A percentile compares a stretch with the other conserved stretches of the same genome.
Evolutionary conservation across 2,329 filamentous ascomycete genomes (phyloP).

Genomic region (Diaporthe sp.): DNA sequence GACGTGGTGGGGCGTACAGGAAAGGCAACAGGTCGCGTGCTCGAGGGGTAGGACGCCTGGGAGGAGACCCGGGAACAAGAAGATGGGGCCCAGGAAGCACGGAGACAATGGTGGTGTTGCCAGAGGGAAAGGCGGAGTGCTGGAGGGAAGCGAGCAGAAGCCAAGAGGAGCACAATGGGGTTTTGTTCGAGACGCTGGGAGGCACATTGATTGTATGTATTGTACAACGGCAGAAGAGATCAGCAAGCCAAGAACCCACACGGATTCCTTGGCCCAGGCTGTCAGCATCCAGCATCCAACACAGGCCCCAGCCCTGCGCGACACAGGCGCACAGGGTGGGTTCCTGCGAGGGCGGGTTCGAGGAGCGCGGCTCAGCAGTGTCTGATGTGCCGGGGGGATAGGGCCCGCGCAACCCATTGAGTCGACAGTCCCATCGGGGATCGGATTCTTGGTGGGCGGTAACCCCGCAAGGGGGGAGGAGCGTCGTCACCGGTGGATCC

Average conservation of each 20-base stretch:
- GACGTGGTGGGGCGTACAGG: background rate
- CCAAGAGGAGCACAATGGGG: background rate
- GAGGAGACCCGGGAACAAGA: background rate
- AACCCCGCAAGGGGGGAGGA: background rate
- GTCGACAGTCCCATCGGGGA: background rate
- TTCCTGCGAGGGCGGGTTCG: background rate
- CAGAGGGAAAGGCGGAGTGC: conserved; percentile 4
- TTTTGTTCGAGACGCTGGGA: conserved; percentile 1
- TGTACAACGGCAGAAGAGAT: conserved; percentile 16
- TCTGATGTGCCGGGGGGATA: too few species aligned
- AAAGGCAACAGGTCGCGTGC: background rate
- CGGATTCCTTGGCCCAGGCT: background rate
- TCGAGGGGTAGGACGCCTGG: background rate
- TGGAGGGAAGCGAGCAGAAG: conserved; percentile 1
- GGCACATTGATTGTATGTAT: conserved; percentile 3
- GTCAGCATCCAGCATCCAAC: conserved; percentile 1
- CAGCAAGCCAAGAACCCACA: conserved; percentile 7
- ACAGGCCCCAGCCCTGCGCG: conserved; percentile 6
- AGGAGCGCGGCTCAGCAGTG: conserved; percentile 1
- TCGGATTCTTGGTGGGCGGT: conserved; percentile 6
- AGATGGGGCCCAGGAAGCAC: conserved; percentile 10
- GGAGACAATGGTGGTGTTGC: conserved; percentile 18
- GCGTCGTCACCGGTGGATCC: conserved; percentile 29
- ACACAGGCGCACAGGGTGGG: background rate
- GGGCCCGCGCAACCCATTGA: conserved; percentile 6